These are phyloP conservation scores for Penicillium sp. DNA, from an alignment of 2,329 filamentous ascomycete genomes.

Conservation along the genomic window DNA sequence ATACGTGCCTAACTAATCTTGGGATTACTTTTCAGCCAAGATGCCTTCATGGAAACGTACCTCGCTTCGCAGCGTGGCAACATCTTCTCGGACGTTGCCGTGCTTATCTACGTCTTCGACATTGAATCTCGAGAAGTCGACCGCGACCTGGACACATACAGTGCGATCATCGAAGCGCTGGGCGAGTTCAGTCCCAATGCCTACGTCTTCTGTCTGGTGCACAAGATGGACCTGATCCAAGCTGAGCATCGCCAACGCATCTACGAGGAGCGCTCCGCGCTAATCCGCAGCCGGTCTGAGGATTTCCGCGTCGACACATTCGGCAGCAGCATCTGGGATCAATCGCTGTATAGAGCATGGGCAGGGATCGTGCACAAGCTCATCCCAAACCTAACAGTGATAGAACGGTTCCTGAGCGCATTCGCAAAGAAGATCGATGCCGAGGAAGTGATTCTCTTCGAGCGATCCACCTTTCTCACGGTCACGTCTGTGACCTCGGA, in stretches of 20 bases:
- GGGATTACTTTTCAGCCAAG: constrained; percentile 58
- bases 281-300: constrained; percentile 71
- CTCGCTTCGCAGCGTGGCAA: constrained; percentile 91
- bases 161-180: constrained; percentile 81
- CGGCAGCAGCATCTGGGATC: constrained; percentile 96
- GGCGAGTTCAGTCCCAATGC: constrained; percentile 76
- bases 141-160: constrained; percentile 87
- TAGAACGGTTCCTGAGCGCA: constrained; percentile 78
- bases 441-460: constrained; percentile 89
- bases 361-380: constrained; percentile 96
- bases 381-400: constrained; percentile 85
- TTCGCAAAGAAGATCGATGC: constrained; percentile 84
- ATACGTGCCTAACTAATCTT: neutral
- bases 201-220: constrained; percentile 88
- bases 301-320: constrained; percentile 77
- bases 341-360: constrained; percentile 97
- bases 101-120: constrained; percentile 98
- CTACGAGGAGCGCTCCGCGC: constrained; percentile 75
- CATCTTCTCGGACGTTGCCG: constrained; percentile 93
- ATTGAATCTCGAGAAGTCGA: constrained; percentile 94
- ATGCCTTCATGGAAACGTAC: constrained; percentile 98
- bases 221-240: constrained; percentile 98
- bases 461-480: constrained; percentile 90
- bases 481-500: constrained; percentile 85
- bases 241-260: constrained; percentile 71